These are phyloP conservation scores for Thinopyrum elongatum DNA, from an alignment of 176 grass and related monocot species.

Conservation along the genomic window DNA sequence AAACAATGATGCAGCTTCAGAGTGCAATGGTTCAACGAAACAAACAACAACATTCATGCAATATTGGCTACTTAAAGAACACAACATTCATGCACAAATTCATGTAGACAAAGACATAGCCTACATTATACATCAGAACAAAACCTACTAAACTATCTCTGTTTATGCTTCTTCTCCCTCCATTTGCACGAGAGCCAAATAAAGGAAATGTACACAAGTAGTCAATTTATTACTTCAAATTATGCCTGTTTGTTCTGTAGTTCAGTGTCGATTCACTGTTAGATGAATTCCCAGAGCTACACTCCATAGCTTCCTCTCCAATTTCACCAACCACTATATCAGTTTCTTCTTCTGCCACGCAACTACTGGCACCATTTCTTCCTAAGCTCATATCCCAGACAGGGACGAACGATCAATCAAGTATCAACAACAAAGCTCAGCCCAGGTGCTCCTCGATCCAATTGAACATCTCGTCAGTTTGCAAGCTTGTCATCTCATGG, in stretches of 20 bases:
- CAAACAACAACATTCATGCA: background rate
- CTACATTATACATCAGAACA: background rate
- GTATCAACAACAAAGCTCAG: background rate
- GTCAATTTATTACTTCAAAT: background rate
- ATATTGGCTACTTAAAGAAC: background rate
- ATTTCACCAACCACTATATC: background rate
- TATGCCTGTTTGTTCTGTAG: background rate
- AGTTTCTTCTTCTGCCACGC: background rate
- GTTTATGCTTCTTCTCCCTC: background rate
- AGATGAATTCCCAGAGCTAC: background rate
- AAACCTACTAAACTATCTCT: background rate
- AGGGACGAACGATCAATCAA: background rate
- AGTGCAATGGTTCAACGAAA: background rate
- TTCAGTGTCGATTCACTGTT: background rate
- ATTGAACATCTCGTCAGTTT: slow-evolving; percentile 54
- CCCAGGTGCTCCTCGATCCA: slow-evolving; percentile 52
- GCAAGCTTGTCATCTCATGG: slow-evolving; percentile 82
- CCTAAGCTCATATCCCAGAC: background rate
- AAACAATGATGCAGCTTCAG: background rate
- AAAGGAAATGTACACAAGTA: slow-evolving; percentile 4
- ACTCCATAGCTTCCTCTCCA: background rate
- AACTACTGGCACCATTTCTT: background rate
- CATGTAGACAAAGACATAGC: background rate
- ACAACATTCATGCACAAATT: background rate
- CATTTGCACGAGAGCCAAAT: background rate